Percentiles rank a stretch among this genome's conserved stretches.
These are phyloP conservation scores for Thraustotheca clavata DNA, from an alignment of 352 stramenopile genomes.

Conservation along the genomic window DNA sequence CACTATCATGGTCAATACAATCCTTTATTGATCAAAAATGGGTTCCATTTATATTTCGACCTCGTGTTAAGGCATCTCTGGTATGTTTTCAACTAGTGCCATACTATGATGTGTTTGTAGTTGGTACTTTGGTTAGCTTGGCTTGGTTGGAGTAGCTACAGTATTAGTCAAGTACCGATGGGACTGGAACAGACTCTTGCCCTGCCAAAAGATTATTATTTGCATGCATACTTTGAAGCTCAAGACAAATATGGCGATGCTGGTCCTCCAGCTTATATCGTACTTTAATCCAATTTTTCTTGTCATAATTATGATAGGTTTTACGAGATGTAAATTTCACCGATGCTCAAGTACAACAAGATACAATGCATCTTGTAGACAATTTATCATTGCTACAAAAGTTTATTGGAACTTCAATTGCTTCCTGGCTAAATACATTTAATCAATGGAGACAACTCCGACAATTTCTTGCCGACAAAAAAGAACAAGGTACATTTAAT, in stretches of 20 bases:
- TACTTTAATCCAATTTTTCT: constrained; percentile 29
- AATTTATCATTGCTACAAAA: constrained; percentile 56
- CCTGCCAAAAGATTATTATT: constrained; percentile 79
- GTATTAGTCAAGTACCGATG: constrained; percentile 54
- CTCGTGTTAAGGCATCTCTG: constrained; percentile 52
- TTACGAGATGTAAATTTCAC: constrained; percentile 59
- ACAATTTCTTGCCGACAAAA: constrained; percentile 70
- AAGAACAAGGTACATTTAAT: constrained; percentile 24
- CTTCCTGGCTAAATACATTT: constrained; percentile 82
- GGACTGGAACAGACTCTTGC: constrained; percentile 84
- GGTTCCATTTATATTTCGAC: constrained; percentile 46
- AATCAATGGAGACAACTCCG: constrained; percentile 84
- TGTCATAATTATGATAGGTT: constrained; percentile 23
- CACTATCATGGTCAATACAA: constrained; percentile 30
- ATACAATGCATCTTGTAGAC: constrained; percentile 62
- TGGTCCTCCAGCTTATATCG: constrained; percentile 81
- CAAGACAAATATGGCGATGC: constrained; percentile 79
- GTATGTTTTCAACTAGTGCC: constrained; percentile 31
- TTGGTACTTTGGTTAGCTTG: constrained; percentile 22
- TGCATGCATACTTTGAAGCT: constrained; percentile 83
- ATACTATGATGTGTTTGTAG: constrained; percentile 24
- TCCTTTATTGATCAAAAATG: constrained; percentile 59
- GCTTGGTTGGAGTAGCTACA: constrained; percentile 36
- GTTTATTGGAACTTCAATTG: constrained; percentile 79
- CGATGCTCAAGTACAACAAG: constrained; percentile 36